These are phyloP conservation scores for Fusarium brachygibbosum DNA, from an alignment of 2,329 filamentous ascomycete species.

Conservation along the genomic window DNA sequence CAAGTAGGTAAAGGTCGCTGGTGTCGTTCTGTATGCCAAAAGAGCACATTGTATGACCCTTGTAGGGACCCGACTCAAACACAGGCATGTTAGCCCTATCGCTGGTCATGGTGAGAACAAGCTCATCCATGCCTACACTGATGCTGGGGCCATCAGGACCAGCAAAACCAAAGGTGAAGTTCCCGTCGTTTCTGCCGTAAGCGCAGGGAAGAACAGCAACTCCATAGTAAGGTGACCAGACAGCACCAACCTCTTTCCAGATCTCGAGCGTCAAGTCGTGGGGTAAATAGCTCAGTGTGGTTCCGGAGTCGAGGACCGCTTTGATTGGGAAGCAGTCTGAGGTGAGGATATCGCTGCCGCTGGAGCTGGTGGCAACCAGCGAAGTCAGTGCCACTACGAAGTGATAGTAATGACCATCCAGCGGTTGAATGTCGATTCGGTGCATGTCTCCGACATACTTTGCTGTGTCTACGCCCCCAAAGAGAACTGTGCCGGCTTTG, in stretches of 20 bases:
- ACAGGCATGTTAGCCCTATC: slow-evolving; percentile 46
- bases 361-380: slow-evolving; percentile 61
- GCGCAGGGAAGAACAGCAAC: slow-evolving; percentile 66
- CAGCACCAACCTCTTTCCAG: slow-evolving; percentile 68
- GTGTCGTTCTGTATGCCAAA: slow-evolving; percentile 70
- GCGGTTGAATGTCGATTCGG: slow-evolving; percentile 67
- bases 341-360: slow-evolving; percentile 63
- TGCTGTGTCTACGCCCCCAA: slow-evolving; percentile 82
- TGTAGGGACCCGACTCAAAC: slow-evolving; percentile 59
- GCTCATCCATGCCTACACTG: slow-evolving; percentile 67
- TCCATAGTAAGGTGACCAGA: slow-evolving; percentile 56
- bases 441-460: slow-evolving; percentile 77
- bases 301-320: slow-evolving; percentile 80
- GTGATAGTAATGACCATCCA: slow-evolving; percentile 59
- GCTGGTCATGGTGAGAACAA: slow-evolving; percentile 63
- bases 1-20: slow-evolving; percentile 61
- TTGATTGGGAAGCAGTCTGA: slow-evolving; percentile 62
- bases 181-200: slow-evolving; percentile 59
- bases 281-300: slow-evolving; percentile 79
- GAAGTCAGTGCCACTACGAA: slow-evolving; percentile 65
- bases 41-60: slow-evolving; percentile 63
- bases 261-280: slow-evolving; percentile 67
- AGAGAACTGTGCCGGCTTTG: slow-evolving; percentile 78
- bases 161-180: slow-evolving; percentile 68
- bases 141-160: slow-evolving; percentile 63